These are phyloP conservation scores for Spathaspora sp. DNA, from an alignment of 805 yeast genomes.

Conservation along the genomic window DNA sequence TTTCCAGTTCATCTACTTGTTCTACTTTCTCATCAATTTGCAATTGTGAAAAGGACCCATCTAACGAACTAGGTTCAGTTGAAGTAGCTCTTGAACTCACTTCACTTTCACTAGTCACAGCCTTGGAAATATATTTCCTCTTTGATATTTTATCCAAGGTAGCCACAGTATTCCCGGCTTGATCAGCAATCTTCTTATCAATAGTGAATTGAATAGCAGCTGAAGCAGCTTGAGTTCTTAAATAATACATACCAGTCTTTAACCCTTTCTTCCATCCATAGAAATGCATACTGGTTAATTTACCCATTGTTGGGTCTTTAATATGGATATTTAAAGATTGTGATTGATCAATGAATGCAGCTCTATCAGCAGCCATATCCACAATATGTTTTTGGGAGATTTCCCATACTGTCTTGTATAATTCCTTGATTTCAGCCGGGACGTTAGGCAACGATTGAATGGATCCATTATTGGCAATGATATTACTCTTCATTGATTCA, in stretches of 20 bases:
- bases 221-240: slow-evolving; percentile 96
- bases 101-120: slow-evolving; percentile 17
- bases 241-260: slow-evolving; percentile 97
- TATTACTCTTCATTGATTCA: slow-evolving; percentile 53
- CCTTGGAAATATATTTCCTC: slow-evolving; percentile 30
- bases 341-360: slow-evolving; percentile 84
- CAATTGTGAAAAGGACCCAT: slow-evolving; percentile 45
- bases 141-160: slow-evolving; percentile 33
- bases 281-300: slow-evolving; percentile 96
- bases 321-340: slow-evolving; percentile 90
- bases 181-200: slow-evolving; percentile 39
- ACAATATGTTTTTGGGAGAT: slow-evolving; percentile 55
- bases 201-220: slow-evolving; percentile 88
- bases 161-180: slow-evolving; percentile 38
- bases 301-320: slow-evolving; percentile 91
- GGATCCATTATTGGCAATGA: slow-evolving; percentile 56
- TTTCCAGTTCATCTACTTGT: slow-evolving; percentile 4
- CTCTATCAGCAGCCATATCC: slow-evolving; percentile 70
- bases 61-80: slow-evolving; percentile 41
- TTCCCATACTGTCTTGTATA: slow-evolving; percentile 63
- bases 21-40: slow-evolving; percentile 21
- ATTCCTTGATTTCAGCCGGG: slow-evolving; percentile 50
- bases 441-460: slow-evolving; percentile 52
- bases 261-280: slow-evolving; percentile 98
- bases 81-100: slow-evolving; percentile 23